phyloP scores from a whole-genome alignment of 495 filamentous ascomycete genomes.

The Bathelium albidoporum region DNA sequence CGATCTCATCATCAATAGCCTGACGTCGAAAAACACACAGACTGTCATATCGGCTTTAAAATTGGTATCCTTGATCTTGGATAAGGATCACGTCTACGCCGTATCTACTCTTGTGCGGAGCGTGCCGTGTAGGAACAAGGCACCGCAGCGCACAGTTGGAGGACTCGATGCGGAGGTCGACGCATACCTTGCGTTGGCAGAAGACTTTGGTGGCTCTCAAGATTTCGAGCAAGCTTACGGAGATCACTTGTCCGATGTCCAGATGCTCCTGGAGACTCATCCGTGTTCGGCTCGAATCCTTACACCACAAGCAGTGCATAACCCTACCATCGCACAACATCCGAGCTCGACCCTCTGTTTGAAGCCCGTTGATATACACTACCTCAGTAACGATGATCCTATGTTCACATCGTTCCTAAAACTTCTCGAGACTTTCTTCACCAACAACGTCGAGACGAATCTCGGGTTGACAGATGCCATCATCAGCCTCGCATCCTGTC shows the following conservation, averaged over 20 bases:
- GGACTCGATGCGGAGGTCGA: constrained; percentile 72
- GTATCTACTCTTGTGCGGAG: constrained; percentile 58
- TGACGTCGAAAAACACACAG: constrained; percentile 75
- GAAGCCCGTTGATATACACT: constrained; percentile 14
- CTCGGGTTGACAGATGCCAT: constrained; percentile 74
- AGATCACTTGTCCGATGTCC: constrained; percentile 68
- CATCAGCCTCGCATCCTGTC: constrained; percentile 71
- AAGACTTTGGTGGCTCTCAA: constrained; percentile 58
- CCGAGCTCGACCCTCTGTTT: constrained; percentile 5
- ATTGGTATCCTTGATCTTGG: constrained; percentile 71
- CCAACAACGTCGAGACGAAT: constrained; percentile 84
- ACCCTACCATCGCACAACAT: constrained; percentile 34
- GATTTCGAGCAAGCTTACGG: constrained; percentile 72
- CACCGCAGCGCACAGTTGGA: constrained; percentile 56
- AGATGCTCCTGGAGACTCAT: constrained; percentile 69
- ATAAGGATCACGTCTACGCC: constrained; percentile 78
- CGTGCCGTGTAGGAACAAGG: constrained; percentile 25
- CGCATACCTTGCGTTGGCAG: constrained; percentile 60
- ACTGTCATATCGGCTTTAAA: constrained; percentile 82
- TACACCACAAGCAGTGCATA: background rate
- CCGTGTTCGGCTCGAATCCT: constrained; percentile 55
- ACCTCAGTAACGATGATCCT: constrained; percentile 43
- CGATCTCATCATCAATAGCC: constrained; percentile 76
- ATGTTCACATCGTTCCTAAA: constrained; percentile 60
- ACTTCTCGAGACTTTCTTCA: constrained; percentile 68